Conservation (phyloP, 2,329 filamentous ascomycete species). For the Colletotrichum sp. region DNA sequence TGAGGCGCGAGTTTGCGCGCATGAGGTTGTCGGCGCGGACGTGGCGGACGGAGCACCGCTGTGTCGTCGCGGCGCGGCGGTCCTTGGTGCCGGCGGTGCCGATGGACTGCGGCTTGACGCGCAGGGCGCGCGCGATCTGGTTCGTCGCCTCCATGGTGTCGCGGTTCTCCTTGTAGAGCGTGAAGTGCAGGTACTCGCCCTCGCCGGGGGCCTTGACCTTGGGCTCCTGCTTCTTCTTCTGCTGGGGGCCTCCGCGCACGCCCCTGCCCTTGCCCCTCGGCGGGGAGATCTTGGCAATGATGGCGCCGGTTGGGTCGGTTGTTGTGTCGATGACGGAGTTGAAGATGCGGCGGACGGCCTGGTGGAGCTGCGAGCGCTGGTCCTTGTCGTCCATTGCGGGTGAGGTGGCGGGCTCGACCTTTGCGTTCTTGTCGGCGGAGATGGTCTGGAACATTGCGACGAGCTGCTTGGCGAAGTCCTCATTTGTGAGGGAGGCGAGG, state of each 20-base stretch:
- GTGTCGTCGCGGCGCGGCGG: constrained; percentile 82
- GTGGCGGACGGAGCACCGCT: constrained; percentile 72
- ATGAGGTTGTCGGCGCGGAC: constrained; percentile 64
- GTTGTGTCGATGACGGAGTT: constrained; percentile 76
- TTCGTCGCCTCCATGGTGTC: constrained; percentile 92
- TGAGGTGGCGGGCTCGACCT: constrained; percentile 40
- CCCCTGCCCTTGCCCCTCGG: constrained; percentile 31
- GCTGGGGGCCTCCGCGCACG: constrained; percentile 26
- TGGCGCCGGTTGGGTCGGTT: constrained; percentile 63
- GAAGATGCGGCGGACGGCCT: constrained; percentile 79
- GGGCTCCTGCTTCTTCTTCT: constrained; percentile 19
- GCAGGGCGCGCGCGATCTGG: constrained; percentile 76
- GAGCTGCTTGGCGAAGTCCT: constrained; percentile 43
- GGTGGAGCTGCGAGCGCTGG: constrained; percentile 54
- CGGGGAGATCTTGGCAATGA: constrained; percentile 69
- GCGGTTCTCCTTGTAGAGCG: constrained; percentile 94
- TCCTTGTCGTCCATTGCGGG: constrained; percentile 48
- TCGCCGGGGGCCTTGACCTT: constrained; percentile 25
- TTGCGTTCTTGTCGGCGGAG: constrained; percentile 33
- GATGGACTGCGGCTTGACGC: constrained; percentile 77
- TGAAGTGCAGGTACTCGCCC: constrained; percentile 88
- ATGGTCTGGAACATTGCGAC: constrained; percentile 42
- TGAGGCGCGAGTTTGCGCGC: constrained; percentile 67
- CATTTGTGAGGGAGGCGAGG: constrained; percentile 44
- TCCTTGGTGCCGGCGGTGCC: constrained; percentile 87